These are phyloP conservation scores for Neurospora tetrasperma DNA, from an alignment of 495 filamentous ascomycete species.

Conservation along the genomic window DNA sequence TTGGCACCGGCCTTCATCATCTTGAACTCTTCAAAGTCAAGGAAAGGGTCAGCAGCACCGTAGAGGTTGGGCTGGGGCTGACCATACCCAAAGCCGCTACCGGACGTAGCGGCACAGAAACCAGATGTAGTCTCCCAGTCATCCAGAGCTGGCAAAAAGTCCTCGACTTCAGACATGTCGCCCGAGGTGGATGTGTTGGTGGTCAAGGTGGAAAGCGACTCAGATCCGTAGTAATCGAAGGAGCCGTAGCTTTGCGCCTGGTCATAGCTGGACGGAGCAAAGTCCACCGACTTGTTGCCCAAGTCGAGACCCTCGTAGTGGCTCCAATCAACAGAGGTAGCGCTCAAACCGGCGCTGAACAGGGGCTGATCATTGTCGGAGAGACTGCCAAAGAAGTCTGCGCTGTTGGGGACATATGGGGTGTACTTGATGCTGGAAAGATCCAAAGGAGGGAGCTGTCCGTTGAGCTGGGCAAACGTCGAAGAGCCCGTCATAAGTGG, in stretches of 20 bases:
- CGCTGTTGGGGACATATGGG: slow-evolving; percentile 43
- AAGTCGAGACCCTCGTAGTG: slow-evolving; percentile 55
- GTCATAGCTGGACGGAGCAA: slow-evolving; percentile 55
- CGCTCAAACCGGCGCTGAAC: slow-evolving; percentile 54
- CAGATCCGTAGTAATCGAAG: slow-evolving; percentile 49
- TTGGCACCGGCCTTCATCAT: slow-evolving; percentile 41
- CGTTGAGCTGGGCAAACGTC: slow-evolving; percentile 48
- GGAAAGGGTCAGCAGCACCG: slow-evolving; percentile 43
- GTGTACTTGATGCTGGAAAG: slow-evolving; percentile 43
- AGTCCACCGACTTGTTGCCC: slow-evolving; percentile 35
- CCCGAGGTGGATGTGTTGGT: slow-evolving; percentile 60
- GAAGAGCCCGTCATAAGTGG: slow-evolving; percentile 49
- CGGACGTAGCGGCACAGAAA: slow-evolving; percentile 41
- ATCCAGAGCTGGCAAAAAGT: slow-evolving; percentile 47
- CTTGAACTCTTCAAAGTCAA: slow-evolving; percentile 47
- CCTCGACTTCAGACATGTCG: slow-evolving; percentile 65
- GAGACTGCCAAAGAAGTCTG: slow-evolving; percentile 40
- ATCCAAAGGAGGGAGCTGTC: slow-evolving; percentile 56
- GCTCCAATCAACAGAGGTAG: slow-evolving; percentile 63
- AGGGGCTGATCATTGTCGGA: slow-evolving; percentile 56
- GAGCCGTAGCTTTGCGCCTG: slow-evolving; percentile 60
- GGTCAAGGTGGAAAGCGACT: slow-evolving; percentile 43
- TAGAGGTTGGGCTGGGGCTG: slow-evolving; percentile 42
- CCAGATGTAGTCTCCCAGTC: slow-evolving; percentile 42
- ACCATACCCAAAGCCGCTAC: slow-evolving; percentile 37